Evolutionary conservation across 768 basidiomycete species (phyloP).

Genomic region (Clitopilus passeckerianus): DNA sequence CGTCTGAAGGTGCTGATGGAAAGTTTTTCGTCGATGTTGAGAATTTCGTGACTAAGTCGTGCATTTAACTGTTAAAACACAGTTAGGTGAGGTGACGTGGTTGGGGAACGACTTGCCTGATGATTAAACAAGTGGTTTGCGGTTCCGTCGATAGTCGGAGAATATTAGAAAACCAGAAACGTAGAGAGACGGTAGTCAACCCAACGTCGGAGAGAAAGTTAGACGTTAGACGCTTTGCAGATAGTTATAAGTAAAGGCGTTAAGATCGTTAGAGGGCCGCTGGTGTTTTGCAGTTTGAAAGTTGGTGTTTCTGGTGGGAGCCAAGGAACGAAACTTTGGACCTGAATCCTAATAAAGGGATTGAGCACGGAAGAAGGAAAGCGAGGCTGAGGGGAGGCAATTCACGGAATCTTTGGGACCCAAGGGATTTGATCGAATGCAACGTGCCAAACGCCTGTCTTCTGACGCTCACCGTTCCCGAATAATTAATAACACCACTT

Average conservation of each 20-base stretch:
- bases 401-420: conserved; percentile 30
- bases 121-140: conserved; percentile 32
- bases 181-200: conserved; percentile 4
- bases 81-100: conserved; percentile 18
- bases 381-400: conserved; percentile 58
- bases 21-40: conserved; percentile 39
- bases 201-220: too few relatives aligned
- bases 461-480: conserved; percentile 46
- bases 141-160: conserved; percentile 14
- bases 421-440: conserved; percentile 69
- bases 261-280: conserved; percentile 52
- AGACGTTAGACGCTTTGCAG: conserved; percentile 15
- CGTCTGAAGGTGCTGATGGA: conserved; percentile 24
- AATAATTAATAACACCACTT: conserved; percentile 24
- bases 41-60: conserved; percentile 57
- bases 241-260: conserved; percentile 58
- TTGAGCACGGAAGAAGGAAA: conserved; percentile 27
- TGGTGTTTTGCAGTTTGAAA: conserved; percentile 19
- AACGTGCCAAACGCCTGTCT: conserved; percentile 56
- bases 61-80: conserved; percentile 54
- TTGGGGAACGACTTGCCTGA: conserved; percentile 29
- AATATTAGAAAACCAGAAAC: conserved; percentile 13
- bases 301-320: neutral
- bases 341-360: conserved; percentile 5
- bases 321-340: neutral